A percentile compares a stretch with the other conserved stretches of the same genome.
Evolutionary conservation across 352 stramenopile species (phyloP).

Genomic region (Phytophthora pluvialis): DNA sequence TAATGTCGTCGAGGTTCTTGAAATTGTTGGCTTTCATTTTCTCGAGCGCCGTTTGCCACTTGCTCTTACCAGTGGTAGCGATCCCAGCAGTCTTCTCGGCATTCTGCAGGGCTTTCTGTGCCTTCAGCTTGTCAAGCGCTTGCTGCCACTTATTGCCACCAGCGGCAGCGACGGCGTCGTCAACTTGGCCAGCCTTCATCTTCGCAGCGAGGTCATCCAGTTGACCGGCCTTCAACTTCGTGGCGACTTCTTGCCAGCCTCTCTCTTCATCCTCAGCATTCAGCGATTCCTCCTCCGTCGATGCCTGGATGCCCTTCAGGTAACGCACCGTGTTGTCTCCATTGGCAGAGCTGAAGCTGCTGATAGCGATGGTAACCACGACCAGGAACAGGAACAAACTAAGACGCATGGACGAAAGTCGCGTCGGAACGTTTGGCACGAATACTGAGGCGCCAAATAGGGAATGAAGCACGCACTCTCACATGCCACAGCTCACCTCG

Average conservation of each 20-base stretch:
- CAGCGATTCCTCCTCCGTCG: background rate
- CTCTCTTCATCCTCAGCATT: background rate
- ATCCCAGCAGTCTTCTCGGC: background rate
- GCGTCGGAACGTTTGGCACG: too few relatives aligned
- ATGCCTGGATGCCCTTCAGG: background rate
- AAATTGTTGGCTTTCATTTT: background rate
- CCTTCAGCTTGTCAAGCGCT: background rate
- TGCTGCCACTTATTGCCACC: slow-evolving; percentile 1
- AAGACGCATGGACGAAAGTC: background rate
- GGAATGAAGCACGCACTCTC: background rate
- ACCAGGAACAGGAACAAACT: background rate
- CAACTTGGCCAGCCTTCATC: background rate
- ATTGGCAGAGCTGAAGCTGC: background rate
- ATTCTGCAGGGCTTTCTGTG: background rate
- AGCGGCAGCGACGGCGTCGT: background rate
- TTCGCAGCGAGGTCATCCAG: background rate
- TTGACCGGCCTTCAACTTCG: background rate
- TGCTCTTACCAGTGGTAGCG: background rate
- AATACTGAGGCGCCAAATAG: background rate
- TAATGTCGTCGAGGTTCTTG: slow-evolving; percentile 1
- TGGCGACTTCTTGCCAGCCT: background rate
- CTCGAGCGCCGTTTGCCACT: background rate
- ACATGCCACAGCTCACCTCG: too few relatives aligned
- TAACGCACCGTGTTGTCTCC: background rate
- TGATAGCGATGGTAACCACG: background rate